phyloP scores from a whole-genome alignment of 495 filamentous ascomycete species.

The Aspergillus haitiensis region DNA sequence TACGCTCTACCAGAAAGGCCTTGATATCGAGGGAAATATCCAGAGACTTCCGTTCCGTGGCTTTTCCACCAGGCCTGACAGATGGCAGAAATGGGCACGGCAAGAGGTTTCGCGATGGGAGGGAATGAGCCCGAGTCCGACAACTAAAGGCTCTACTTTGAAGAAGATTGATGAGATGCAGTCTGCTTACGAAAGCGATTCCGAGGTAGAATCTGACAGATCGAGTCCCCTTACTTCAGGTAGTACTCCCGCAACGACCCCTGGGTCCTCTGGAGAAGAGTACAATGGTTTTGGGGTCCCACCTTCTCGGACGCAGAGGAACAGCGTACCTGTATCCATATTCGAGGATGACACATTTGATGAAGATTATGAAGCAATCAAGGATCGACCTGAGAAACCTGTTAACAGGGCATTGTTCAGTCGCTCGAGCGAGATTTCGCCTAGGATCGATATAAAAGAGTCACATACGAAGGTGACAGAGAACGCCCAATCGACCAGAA shows the following conservation, averaged over 20 bases:
- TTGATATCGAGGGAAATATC: not conserved
- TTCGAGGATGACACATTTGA: not conserved
- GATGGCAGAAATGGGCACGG: not conserved
- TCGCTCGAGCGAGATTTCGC: not conserved
- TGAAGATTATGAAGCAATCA: not conserved
- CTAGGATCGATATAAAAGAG: not conserved
- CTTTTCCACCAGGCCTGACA: not conserved
- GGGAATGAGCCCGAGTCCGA: not conserved
- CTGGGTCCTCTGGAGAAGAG: not conserved
- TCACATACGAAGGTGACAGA: not conserved
- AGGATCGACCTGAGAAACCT: not conserved
- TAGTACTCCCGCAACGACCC: not conserved
- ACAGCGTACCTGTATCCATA: not conserved
- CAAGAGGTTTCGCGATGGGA: not conserved
- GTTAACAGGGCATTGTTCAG: not conserved
- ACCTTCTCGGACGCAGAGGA: not conserved
- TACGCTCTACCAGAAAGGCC: not conserved
- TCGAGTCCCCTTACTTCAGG: not conserved
- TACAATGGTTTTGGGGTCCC: not conserved
- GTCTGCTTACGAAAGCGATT: not conserved
- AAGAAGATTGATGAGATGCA: not conserved
- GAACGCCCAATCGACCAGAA: not conserved
- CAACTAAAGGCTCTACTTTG: not conserved
- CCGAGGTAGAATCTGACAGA: not conserved
- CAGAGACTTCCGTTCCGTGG: not conserved